These are phyloP conservation scores for Neurospora tetraspora DNA, from an alignment of 495 filamentous ascomycete genomes.

Conservation along the genomic window DNA sequence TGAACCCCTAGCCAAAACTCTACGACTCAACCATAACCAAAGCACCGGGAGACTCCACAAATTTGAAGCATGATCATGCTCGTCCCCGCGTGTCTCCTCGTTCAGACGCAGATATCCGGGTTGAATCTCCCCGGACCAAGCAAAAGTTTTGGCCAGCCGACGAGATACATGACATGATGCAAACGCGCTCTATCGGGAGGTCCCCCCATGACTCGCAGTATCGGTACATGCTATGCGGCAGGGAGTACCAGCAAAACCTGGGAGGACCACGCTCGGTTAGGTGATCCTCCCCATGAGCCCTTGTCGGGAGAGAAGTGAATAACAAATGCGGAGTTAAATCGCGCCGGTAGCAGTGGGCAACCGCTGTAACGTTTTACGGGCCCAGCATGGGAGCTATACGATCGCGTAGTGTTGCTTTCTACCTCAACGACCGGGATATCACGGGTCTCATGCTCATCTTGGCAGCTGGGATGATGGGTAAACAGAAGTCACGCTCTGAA, in stretches of 20 bases:
- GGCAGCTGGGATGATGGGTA: neutral
- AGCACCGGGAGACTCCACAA: constrained; percentile 7
- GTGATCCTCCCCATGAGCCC: neutral
- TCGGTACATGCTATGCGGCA: neutral
- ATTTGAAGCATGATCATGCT: constrained; percentile 17
- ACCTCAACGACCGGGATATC: neutral
- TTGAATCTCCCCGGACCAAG: constrained; percentile 8
- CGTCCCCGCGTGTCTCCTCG: constrained; percentile 11
- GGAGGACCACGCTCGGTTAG: neutral
- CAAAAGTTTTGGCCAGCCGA: constrained; percentile 9
- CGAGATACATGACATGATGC: constrained; percentile 18
- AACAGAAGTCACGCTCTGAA: neutral
- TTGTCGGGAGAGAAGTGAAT: neutral
- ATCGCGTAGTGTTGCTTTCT: neutral
- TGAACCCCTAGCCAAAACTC: neutral
- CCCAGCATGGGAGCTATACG: neutral
- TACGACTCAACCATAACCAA: constrained; percentile 16
- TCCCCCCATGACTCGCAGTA: neutral
- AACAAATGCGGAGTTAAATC: neutral
- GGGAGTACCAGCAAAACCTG: neutral
- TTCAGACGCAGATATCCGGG: constrained; percentile 19
- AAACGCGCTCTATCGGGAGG: constrained; percentile 10
- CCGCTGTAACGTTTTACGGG: constrained; percentile 4
- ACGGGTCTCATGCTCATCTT: neutral
- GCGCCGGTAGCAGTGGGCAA: neutral